Percentiles rank a stretch among this genome's conserved stretches.
Conservation (phyloP, 176 grass and related monocot species). For the Carex scoparia region DNA sequence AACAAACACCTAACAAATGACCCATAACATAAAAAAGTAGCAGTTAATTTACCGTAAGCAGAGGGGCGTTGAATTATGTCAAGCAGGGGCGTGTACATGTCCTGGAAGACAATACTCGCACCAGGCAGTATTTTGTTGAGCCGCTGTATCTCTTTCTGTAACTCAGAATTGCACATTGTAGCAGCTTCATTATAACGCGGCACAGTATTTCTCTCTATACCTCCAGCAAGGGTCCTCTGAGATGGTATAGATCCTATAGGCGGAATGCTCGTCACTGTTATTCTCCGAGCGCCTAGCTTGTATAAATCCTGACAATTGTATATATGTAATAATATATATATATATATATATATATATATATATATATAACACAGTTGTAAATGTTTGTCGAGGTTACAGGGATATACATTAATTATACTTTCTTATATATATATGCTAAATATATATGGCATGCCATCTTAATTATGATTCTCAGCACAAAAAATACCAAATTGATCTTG, state of each 20-base stretch:
- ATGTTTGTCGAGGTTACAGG: not conserved
- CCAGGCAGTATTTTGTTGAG: slow-evolving; percentile 55
- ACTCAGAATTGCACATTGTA: slow-evolving; percentile 46
- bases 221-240: slow-evolving; percentile 70
- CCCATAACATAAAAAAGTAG: not conserved
- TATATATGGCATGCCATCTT: not conserved
- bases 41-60: slow-evolving; percentile 41
- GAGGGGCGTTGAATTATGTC: slow-evolving; percentile 59
- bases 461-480: not conserved
- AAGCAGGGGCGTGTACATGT: slow-evolving; percentile 57
- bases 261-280: slow-evolving; percentile 40
- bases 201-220: slow-evolving; percentile 56
- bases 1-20: not conserved
- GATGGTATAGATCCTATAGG: slow-evolving; percentile 86
- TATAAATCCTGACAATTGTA: slow-evolving; percentile 41
- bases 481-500: not conserved
- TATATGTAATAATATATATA: not conserved
- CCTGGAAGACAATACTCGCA: slow-evolving; percentile 47
- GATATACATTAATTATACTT: not conserved
- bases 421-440: not conserved
- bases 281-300: slow-evolving; percentile 36
- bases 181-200: slow-evolving; percentile 65
- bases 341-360: not conserved
- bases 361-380: not conserved
- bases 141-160: slow-evolving; percentile 50